Evolutionary conservation across 192 early-diverging fungal species (phyloP).

Genomic region (Coemansia sp.): DNA sequence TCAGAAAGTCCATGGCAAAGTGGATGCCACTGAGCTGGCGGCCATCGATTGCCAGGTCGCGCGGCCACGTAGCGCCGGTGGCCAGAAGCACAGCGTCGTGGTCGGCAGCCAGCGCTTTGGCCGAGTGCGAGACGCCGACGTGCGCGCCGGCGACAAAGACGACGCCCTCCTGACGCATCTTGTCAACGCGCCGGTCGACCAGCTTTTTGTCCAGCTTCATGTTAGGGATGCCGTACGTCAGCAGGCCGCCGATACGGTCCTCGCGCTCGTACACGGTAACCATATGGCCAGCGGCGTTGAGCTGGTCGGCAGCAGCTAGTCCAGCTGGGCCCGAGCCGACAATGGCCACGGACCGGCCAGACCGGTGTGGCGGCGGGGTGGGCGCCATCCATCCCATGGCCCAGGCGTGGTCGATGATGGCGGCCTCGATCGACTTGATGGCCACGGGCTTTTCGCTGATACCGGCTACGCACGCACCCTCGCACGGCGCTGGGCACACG

Average conservation of each 20-base stretch:
- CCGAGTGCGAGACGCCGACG: slow-evolving; percentile 84
- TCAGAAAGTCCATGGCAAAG: slow-evolving; percentile 99
- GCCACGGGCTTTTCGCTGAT: slow-evolving; percentile 94
- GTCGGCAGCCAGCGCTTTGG: slow-evolving; percentile 61
- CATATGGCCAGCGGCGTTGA: slow-evolving; percentile 93
- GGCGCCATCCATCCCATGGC: slow-evolving; percentile 97
- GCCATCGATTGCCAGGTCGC: slow-evolving; percentile 89
- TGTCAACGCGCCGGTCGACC: slow-evolving; percentile 91
- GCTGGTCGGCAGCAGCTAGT: slow-evolving; percentile 92
- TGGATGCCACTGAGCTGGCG: slow-evolving; percentile 87
- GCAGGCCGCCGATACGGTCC: slow-evolving; percentile 91
- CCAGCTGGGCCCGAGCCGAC: slow-evolving; percentile 97
- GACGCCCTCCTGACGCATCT: slow-evolving; percentile 94
- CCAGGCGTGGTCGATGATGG: slow-evolving; percentile 97
- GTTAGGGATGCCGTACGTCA: slow-evolving; percentile 99
- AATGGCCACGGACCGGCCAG: slow-evolving; percentile 83
- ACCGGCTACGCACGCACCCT: slow-evolving; percentile 94
- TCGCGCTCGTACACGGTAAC: slow-evolving; percentile 98
- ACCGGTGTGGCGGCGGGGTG: slow-evolving; percentile 73
- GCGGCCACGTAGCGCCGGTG: slow-evolving; percentile 96
- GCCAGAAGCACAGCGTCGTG: slow-evolving; percentile 87
- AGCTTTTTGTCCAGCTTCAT: slow-evolving; percentile 99
- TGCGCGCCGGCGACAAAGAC: slow-evolving; percentile 85
- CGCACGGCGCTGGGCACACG: slow-evolving; percentile 97
- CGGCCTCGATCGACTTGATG: slow-evolving; percentile 97